Conservation (phyloP, 2,329 filamentous ascomycete species). For the Exophiala sp. region DNA sequence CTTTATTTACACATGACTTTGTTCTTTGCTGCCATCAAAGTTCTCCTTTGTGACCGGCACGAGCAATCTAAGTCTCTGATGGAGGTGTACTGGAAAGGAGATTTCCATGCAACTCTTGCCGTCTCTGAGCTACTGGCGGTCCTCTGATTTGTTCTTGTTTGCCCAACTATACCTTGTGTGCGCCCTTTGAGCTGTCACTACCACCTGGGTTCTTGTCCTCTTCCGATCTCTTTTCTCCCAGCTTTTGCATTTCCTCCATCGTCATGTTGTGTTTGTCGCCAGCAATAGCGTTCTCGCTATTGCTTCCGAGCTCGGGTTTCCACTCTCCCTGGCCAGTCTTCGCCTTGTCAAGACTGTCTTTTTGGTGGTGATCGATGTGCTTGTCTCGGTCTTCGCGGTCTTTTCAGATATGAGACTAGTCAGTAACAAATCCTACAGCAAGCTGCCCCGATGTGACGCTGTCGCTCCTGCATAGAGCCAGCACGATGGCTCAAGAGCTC, state of each 20-base stretch:
- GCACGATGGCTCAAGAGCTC: background rate
- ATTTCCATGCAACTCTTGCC: too few species aligned
- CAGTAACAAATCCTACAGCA: background rate
- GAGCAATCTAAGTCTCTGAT: too few species aligned
- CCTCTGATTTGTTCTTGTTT: background rate
- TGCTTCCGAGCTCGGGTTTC: slow-evolving; percentile 27
- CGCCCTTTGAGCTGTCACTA: slow-evolving; percentile 10
- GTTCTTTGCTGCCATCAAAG: too few species aligned
- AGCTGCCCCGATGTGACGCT: background rate
- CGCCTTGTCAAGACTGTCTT: slow-evolving; percentile 22
- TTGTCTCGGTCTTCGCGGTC: slow-evolving; percentile 21
- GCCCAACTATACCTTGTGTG: background rate
- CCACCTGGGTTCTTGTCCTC: slow-evolving; percentile 16
- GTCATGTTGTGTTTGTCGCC: slow-evolving; percentile 24
- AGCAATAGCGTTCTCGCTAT: slow-evolving; percentile 21
- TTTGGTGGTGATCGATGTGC: slow-evolving; percentile 26
- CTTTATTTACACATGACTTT: background rate
- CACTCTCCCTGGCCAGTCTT: slow-evolving; percentile 28
- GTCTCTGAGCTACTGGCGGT: background rate
- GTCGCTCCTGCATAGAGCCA: background rate
- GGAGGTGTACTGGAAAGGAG: background rate
- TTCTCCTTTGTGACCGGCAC: too few species aligned
- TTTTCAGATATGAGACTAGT: background rate
- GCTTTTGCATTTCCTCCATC: slow-evolving; percentile 28
- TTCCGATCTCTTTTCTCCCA: slow-evolving; percentile 19